These are phyloP conservation scores for Candida golubevii DNA, from an alignment of 805 yeast species.

Conservation along the genomic window DNA sequence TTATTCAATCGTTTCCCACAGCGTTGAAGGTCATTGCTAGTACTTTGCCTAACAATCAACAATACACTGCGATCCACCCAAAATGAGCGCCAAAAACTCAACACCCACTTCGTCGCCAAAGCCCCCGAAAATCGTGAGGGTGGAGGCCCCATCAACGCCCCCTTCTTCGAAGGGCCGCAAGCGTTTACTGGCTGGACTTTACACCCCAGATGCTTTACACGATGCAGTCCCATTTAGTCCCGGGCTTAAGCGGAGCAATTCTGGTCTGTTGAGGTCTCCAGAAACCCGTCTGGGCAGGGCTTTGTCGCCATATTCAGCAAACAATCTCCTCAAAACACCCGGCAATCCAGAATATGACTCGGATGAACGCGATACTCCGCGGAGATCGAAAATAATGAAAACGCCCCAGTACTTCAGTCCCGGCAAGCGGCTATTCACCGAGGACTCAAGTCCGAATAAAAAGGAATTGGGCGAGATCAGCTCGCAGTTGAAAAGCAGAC, in stretches of 20 bases:
- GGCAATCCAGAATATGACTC: constrained; percentile 28
- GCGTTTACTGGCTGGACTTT: constrained; percentile 28
- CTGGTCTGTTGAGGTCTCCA: constrained; percentile 31
- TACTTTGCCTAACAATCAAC: too few relatives aligned
- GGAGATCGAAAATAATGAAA: constrained; percentile 26
- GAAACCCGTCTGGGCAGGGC: constrained; percentile 27
- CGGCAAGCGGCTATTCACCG: constrained; percentile 34
- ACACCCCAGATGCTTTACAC: constrained; percentile 35
- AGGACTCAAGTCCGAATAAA: constrained; percentile 22
- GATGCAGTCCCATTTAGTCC: constrained; percentile 36
- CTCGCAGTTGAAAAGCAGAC: constrained; percentile 31
- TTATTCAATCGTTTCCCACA: too few relatives aligned
- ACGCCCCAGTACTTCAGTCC: constrained; percentile 40
- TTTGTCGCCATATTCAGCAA: constrained; percentile 25
- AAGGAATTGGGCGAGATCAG: constrained; percentile 39
- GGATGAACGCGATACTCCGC: constrained; percentile 23
- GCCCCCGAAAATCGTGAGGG: constrained; percentile 18
- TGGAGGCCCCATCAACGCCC: constrained; percentile 28
- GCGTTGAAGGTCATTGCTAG: too few relatives aligned
- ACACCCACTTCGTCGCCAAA: constrained; percentile 37
- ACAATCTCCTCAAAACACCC: constrained; percentile 30
- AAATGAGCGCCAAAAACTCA: constrained; percentile 4
- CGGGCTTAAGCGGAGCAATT: constrained; percentile 31
- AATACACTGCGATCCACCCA: too few relatives aligned
- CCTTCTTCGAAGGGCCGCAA: constrained; percentile 19